Evolutionary conservation across 2,329 filamentous ascomycete genomes (phyloP).

Genomic region (Fusarium armeniacum): DNA sequence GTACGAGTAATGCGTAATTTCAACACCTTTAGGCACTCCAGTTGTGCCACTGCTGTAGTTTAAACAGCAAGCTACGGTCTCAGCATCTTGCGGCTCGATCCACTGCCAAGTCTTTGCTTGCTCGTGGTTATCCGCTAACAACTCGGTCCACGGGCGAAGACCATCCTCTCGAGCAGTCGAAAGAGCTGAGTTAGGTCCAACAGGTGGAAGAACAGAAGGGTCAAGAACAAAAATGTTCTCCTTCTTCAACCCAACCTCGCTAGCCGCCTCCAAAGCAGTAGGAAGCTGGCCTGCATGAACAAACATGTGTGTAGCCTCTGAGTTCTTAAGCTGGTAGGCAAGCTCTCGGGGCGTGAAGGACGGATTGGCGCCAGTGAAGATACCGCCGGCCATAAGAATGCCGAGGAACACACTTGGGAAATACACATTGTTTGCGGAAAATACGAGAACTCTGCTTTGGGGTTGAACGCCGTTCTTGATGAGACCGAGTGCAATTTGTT

Average conservation of each 20-base stretch:
- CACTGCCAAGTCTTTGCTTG: constrained; percentile 69
- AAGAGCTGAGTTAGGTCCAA: constrained; percentile 44
- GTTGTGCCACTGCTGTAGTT: constrained; percentile 86
- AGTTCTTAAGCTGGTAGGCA: constrained; percentile 80
- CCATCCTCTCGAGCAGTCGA: constrained; percentile 36
- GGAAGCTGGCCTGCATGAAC: constrained; percentile 71
- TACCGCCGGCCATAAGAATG: constrained; percentile 79
- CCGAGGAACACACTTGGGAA: constrained; percentile 79
- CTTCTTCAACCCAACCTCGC: constrained; percentile 65
- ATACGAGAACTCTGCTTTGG: constrained; percentile 80
- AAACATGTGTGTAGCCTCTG: constrained; percentile 75
- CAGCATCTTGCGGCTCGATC: constrained; percentile 66
- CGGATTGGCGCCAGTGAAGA: constrained; percentile 84
- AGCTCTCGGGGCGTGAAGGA: constrained; percentile 76
- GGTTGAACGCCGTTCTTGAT: constrained; percentile 71
- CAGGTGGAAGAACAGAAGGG: constrained; percentile 54
- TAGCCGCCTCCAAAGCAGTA: constrained; percentile 75
- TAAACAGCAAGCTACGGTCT: constrained; percentile 72
- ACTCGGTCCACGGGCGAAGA: constrained; percentile 70
- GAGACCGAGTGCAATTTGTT: constrained; percentile 79
- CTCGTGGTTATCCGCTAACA: constrained; percentile 62
- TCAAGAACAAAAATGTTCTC: constrained; percentile 78
- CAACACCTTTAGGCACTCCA: constrained; percentile 85
- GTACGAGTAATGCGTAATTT: constrained; percentile 81
- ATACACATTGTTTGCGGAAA: constrained; percentile 81